Conservation (phyloP, 768 basidiomycete species). For the Mycena olivaceomarginata region DNA sequence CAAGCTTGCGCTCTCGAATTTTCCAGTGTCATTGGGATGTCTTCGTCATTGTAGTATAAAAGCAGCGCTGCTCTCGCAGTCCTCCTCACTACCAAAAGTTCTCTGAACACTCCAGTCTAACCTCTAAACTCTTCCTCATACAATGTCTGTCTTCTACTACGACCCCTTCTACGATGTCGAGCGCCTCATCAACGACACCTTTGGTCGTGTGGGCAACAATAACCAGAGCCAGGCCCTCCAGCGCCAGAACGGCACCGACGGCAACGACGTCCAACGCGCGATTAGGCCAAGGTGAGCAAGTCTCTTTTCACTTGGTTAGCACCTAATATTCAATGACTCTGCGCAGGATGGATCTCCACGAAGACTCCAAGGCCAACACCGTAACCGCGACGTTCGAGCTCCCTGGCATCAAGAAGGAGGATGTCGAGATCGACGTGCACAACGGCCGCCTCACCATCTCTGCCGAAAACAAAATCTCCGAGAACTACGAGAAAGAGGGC, state of each 20-base stretch:
- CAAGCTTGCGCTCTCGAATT: conserved; percentile 15
- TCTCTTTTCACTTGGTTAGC: not conserved
- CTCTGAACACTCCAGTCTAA: not conserved
- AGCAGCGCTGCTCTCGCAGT: not conserved
- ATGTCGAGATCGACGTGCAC: conserved; percentile 73
- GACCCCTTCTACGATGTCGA: conserved; percentile 68
- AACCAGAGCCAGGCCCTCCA: conserved; percentile 29
- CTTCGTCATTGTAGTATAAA: conserved; percentile 20
- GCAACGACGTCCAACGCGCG: conserved; percentile 37
- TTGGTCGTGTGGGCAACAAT: conserved; percentile 31
- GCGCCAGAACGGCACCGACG: conserved; percentile 28
- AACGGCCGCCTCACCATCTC: conserved; percentile 71
- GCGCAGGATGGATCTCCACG: conserved; percentile 74
- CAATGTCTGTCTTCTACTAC: conserved; percentile 59
- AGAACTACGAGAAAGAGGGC: conserved; percentile 60
- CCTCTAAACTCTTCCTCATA: not conserved
- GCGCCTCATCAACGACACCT: conserved; percentile 65
- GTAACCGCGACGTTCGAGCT: conserved; percentile 79
- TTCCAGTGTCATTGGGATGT: conserved; percentile 16
- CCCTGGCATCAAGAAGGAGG: conserved; percentile 73
- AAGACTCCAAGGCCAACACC: conserved; percentile 65
- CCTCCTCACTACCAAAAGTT: not conserved
- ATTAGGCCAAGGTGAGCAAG: conserved; percentile 55
- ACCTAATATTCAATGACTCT: not conserved
- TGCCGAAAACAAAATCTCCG: conserved; percentile 65